Evolutionary conservation across 2,329 filamentous ascomycete genomes (phyloP), one percentile per base, ranked within the genome.

Genomic region (Alternaria brassicicola): DNA sequence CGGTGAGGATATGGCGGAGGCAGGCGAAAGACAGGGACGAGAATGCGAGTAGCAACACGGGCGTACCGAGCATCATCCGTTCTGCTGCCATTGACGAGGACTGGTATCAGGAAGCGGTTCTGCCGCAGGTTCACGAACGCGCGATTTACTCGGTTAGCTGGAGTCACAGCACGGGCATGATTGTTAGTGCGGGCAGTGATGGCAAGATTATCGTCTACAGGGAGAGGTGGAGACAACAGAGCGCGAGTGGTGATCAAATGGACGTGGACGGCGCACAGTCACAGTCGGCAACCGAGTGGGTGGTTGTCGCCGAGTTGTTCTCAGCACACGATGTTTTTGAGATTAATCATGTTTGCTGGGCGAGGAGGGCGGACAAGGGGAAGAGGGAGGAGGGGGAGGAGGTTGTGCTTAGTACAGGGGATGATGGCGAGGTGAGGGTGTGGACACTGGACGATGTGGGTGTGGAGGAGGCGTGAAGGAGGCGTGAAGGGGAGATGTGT

Each of bases 331-430:
- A 92, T 1, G 91, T 96, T 2, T 97, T 94, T 72, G 95, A 99
- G 78, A 85, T 98, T 63, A 99, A 99, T 71, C 93, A 97, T 77
- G 85, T 95, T 47, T 88, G 86, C 2, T 99, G 95, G 95, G 93
- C 92, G 65, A 86, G 84, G 67, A 84, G 93, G 56, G 90, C 87
- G 56, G 93, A 97, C 74, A 82, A 83, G 48, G 88, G 81, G 1
- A 83, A 83, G 72, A 82, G 79, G 62, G 83, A 57, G n/a, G 83
- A 85, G 2, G 82, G 78, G 23, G 92, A 97, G 69, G 94, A 98
- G 79, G 89, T 97, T 75, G 82, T 99, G 45, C 82, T 98, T 19
- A 95, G 90, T 15, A 97, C 93, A 0, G 95, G 94, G 0, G 95
- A 99, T 75, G 93, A 98, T 78, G 95, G 95, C 0, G 83, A 90